Base-by-base conservation (phyloP, 805 yeast genomes). In the Candida hungchunana region DNA sequence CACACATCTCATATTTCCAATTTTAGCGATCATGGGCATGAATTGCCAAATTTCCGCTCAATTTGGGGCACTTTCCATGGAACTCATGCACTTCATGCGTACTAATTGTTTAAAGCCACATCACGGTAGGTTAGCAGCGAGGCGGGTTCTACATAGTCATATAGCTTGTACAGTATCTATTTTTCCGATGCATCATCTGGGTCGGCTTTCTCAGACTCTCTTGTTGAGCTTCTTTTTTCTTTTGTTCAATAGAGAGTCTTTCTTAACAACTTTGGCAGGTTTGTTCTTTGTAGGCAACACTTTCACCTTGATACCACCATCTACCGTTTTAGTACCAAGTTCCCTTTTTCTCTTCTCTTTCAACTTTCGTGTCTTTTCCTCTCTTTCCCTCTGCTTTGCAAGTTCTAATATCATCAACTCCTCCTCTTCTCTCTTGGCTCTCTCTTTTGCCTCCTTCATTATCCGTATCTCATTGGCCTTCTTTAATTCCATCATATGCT, bases 211-310 rank as follows among this genome's bases (percentile, higher is more conserved):
- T 33, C 18, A 39, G 13, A 39, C 32, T 15, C 40, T 47, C 31
- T 41, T 52, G 27, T 54, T 54, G 18, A 54, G 32, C 26, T 41
- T 45, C 37, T 39, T 48, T 46, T 54, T 54, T 41, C 58, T 43
- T 19, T 36, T 54, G 23, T 44, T 48, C 30, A 54, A 30, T 12
- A 54, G 36, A 7, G 39, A 21, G 12, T 51, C 56, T 23, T 46
- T 39, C 36, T 49, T 51, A 17, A 46, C 29, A 4, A 39, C 23
- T 14, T 34, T 46, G 1, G 29, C 19, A 2, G 32, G 20, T 7
- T 16, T 43, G 12, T 26, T 35, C 27, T 35, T 42, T 4, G 40
- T 34, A 7, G 34, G 38, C 20, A 49, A 30, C 8, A 51, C 52
- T 18, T 48, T 44, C 8, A 51, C 56, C 6, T 26, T 43, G 12